Evolutionary conservation across 352 stramenopile genomes (phyloP).

Genomic region (Blastocystis sp.): DNA sequence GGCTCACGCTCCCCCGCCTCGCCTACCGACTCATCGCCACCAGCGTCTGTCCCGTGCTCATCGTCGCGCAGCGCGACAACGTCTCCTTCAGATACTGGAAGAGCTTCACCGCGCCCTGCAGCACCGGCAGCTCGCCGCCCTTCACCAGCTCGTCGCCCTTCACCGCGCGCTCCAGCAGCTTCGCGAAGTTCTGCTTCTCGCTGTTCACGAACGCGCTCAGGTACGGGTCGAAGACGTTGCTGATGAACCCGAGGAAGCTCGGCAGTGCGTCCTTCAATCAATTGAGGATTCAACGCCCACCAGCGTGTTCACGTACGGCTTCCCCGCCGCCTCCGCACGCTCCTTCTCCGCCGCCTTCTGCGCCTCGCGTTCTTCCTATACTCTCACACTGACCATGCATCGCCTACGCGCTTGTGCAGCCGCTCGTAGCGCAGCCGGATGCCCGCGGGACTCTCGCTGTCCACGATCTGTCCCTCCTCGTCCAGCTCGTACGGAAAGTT

Average conservation of each 20-base stretch:
- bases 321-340: slow-evolving; percentile 58
- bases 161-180: slow-evolving; percentile 79
- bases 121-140: slow-evolving; percentile 83
- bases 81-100: slow-evolving; percentile 97
- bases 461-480: slow-evolving; percentile 63
- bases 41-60: slow-evolving; percentile 91
- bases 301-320: slow-evolving; percentile 62
- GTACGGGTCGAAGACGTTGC: slow-evolving; percentile 87
- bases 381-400: neutral
- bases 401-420: slow-evolving; percentile 59
- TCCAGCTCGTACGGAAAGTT: slow-evolving; percentile 50
- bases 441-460: slow-evolving; percentile 63
- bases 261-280: slow-evolving; percentile 61
- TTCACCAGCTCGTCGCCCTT: slow-evolving; percentile 81
- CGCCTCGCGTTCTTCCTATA: slow-evolving; percentile 40
- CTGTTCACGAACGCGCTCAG: slow-evolving; percentile 89
- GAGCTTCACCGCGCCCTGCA: slow-evolving; percentile 88
- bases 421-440: slow-evolving; percentile 66
- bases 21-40: slow-evolving; percentile 76
- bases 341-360: slow-evolving; percentile 17
- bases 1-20: neutral
- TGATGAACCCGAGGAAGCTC: slow-evolving; percentile 66
- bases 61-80: slow-evolving; percentile 84
- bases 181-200: slow-evolving; percentile 86
- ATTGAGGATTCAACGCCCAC: slow-evolving; percentile 41